Percentiles rank a stretch among this genome's conserved stretches.
Evolutionary conservation across 345 rosid species (phyloP).

Genomic region (Syzygium aqueum): DNA sequence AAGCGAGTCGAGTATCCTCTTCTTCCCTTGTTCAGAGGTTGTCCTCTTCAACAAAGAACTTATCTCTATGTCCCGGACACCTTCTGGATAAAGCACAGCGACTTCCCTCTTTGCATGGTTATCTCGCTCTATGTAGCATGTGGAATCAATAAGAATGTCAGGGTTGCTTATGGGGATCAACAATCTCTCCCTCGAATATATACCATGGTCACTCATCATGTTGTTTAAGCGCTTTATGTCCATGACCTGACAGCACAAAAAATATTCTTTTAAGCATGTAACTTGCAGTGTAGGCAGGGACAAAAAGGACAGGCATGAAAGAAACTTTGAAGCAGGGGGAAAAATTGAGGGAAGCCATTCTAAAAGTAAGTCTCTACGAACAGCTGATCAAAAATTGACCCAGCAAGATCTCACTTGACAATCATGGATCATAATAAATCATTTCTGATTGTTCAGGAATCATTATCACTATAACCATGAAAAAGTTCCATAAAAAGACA

Average conservation of each 20-base stretch:
- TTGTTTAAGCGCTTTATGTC: slow-evolving; percentile 75
- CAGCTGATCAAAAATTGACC: not conserved
- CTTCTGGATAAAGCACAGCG: slow-evolving; percentile 72
- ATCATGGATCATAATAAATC: not conserved
- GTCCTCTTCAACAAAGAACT: slow-evolving; percentile 10
- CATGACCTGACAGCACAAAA: slow-evolving; percentile 43
- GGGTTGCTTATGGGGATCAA: slow-evolving; percentile 73
- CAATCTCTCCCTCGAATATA: slow-evolving; percentile 75
- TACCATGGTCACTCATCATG: slow-evolving; percentile 89
- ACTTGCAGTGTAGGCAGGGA: not conserved
- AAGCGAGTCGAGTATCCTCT: slow-evolving; percentile 52
- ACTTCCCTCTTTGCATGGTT: slow-evolving; percentile 65
- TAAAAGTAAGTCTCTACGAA: not conserved
- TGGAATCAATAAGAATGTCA: slow-evolving; percentile 38
- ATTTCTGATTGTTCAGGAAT: not conserved
- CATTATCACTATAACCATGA: not conserved
- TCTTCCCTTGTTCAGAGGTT: slow-evolving; percentile 48
- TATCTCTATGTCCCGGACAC: slow-evolving; percentile 30
- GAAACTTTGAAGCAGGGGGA: not conserved
- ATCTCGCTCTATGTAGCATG: slow-evolving; percentile 83
- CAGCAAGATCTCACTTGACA: not conserved
- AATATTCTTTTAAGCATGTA: not conserved
- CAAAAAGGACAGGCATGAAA: not conserved
- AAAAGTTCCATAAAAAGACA: not conserved
- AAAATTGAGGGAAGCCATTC: not conserved